Percentiles rank a stretch among this genome's conserved stretches.
phyloP scores from a whole-genome alignment of 1,284 basidiomycete genomes.

The Tylopilus sp. region DNA sequence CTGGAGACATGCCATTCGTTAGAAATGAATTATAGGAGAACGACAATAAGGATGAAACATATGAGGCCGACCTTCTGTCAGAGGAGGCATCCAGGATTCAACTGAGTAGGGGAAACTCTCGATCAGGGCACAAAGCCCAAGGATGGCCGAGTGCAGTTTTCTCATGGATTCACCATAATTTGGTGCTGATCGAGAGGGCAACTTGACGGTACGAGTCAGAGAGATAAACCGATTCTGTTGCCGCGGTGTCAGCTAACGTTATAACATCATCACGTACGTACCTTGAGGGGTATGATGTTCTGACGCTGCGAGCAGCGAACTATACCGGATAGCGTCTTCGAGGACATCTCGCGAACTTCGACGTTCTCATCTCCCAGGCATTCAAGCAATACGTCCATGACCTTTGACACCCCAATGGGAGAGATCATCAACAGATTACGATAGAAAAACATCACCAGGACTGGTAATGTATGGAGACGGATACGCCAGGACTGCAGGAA shows the following conservation, averaged over 20 bases:
- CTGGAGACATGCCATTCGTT: constrained; percentile 37
- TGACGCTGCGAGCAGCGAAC: constrained; percentile 90
- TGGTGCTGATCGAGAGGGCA: constrained; percentile 70
- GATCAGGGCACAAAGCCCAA: constrained; percentile 83
- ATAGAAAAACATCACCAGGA: constrained; percentile 79
- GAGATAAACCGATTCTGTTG: constrained; percentile 73
- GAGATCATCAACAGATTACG: constrained; percentile 78
- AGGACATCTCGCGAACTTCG: constrained; percentile 93
- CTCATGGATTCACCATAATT: constrained; percentile 72
- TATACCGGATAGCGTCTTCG: constrained; percentile 83
- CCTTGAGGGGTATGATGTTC: constrained; percentile 83
- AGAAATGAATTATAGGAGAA: not conserved
- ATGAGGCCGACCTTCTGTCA: constrained; percentile 58
- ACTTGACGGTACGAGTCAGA: constrained; percentile 55
- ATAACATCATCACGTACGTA: constrained; percentile 28
- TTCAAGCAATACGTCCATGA: constrained; percentile 77
- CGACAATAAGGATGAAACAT: not conserved
- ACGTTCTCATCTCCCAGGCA: constrained; percentile 89
- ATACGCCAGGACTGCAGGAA: constrained; percentile 68
- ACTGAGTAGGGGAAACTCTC: constrained; percentile 78
- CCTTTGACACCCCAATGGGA: constrained; percentile 56
- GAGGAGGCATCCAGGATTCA: constrained; percentile 70
- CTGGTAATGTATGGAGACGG: constrained; percentile 67
- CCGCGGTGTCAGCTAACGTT: constrained; percentile 1
- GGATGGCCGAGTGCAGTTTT: constrained; percentile 81